Evolutionary conservation across 2,329 filamentous ascomycete genomes (phyloP), one percentile per base, ranked within the genome.

Genomic region (Fusarium sp.): DNA sequence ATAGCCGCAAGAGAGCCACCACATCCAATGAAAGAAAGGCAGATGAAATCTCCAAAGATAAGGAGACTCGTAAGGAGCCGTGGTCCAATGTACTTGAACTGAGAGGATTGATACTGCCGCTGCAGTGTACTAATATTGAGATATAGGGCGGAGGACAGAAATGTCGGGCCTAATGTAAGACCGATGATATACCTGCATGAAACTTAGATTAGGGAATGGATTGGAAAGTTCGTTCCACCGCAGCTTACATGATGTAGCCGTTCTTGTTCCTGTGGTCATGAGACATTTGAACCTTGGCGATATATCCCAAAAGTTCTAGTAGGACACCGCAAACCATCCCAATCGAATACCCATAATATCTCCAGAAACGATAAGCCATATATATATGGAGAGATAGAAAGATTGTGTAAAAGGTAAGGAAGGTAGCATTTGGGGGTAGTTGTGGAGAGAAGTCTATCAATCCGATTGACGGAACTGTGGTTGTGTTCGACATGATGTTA

Each of bases 1-100:
- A 53, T 53, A 34, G 50, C 50, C 7, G 50, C 39, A n/a, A 53
- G 28, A n/a, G 50, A 53, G 3, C 50, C 50, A 2, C 50, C 50
- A 1, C 50, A 53, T 20, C 50, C 50, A 8, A 53, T 53, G 17
- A 45, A 53, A 6, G 39, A 53, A 18, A 53, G 39, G 1, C 50
- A 53, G 31, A 46, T 53, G 6, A 53, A 53, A 17, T 53, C 50
- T 1, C 50, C 50, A 7, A 53, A 17, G 2, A 53, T 53, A 5
- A 53, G 22, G 0, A 53, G 20, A 3, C 18, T 15, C 0, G 39
- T 20, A 3, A 53, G 22, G 1, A 45, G 20, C 2, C 28, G 39
- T 24, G 39, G 50, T 6, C 50, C 22, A n/a, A 53, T 45, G 20
- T 10, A 22, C 3, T 13, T 34, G 9, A 53, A 53, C 14, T 6